Evolutionary conservation across 495 filamentous ascomycete species (phyloP).

Genomic region (Aspergillus baeticus): DNA sequence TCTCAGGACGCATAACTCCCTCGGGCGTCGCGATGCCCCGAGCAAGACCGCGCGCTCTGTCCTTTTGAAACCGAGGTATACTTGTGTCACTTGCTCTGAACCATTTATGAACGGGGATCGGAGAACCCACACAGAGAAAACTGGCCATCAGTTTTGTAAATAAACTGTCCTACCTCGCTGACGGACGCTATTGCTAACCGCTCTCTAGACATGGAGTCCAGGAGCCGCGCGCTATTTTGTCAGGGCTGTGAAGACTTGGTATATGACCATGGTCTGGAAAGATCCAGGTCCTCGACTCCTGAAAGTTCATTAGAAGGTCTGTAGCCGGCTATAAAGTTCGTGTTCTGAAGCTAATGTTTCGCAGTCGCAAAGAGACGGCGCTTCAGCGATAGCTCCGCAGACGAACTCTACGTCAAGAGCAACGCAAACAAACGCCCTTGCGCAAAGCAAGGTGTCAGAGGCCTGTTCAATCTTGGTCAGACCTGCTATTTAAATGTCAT

Average conservation of each 20-base stretch:
- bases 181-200: slow-evolving; percentile 12
- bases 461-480: slow-evolving; percentile 91
- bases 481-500: slow-evolving; percentile 95
- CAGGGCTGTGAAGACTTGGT: slow-evolving; percentile 83
- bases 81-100: slow-evolving; percentile 42
- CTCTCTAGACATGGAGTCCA: slow-evolving; percentile 73
- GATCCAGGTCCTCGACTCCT: slow-evolving; percentile 44
- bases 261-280: slow-evolving; percentile 81
- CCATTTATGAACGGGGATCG: slow-evolving; percentile 32
- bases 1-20: slow-evolving; percentile 31
- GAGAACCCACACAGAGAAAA: slow-evolving; percentile 40
- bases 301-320: slow-evolving; percentile 26
- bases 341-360: background rate
- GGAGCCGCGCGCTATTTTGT: slow-evolving; percentile 74
- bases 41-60: slow-evolving; percentile 24
- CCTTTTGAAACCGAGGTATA: slow-evolving; percentile 41
- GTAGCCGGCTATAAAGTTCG: slow-evolving; percentile 2
- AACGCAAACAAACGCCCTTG: slow-evolving; percentile 47
- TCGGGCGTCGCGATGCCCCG: slow-evolving; percentile 29
- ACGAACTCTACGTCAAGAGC: slow-evolving; percentile 42
- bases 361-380: slow-evolving; percentile 27
- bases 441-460: slow-evolving; percentile 60
- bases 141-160: slow-evolving; percentile 45
- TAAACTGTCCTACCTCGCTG: background rate
- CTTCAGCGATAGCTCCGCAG: slow-evolving; percentile 29